A percentile compares a stretch with the other conserved stretches of the same genome.
Evolutionary conservation across 164 flowering plant genomes (phyloP).

Genomic region (Annona squamosa): DNA sequence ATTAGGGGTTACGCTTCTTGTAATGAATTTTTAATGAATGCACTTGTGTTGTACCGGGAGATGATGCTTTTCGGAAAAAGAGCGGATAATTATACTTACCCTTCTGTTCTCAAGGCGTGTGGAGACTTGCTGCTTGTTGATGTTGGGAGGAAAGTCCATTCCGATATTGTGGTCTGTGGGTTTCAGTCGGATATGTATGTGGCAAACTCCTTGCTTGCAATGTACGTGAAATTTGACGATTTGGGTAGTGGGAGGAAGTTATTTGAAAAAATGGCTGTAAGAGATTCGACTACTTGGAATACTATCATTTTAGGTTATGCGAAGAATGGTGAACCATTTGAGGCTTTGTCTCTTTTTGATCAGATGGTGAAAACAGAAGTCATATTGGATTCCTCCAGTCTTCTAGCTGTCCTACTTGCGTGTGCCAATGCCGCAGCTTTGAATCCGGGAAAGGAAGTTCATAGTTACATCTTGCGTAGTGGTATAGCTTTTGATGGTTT

Average conservation of each 20-base stretch:
- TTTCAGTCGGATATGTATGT: constrained; percentile 38
- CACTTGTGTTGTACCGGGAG: constrained; percentile 31
- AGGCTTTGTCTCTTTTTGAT: constrained; percentile 23
- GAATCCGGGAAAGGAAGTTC: constrained; percentile 30
- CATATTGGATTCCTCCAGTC: constrained; percentile 24
- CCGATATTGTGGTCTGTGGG: constrained; percentile 31
- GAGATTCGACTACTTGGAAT: constrained; percentile 49
- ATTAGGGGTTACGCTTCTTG: constrained; percentile 43
- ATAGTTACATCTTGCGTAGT: constrained; percentile 29
- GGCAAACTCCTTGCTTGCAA: constrained; percentile 33
- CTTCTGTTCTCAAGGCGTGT: constrained; percentile 55
- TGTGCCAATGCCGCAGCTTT: constrained; percentile 24
- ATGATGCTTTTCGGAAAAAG: constrained; percentile 32
- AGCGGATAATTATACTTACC: constrained; percentile 43
- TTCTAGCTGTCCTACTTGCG: constrained; percentile 31
- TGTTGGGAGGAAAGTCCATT: constrained; percentile 33
- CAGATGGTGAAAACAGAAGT: constrained; percentile 19
- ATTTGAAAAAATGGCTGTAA: constrained; percentile 41
- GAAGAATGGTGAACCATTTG: constrained; percentile 24
- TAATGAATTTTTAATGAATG: constrained; percentile 15
- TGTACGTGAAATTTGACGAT: constrained; percentile 38
- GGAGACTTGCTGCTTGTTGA: constrained; percentile 29
- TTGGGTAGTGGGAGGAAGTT: constrained; percentile 22
- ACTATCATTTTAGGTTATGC: constrained; percentile 35
- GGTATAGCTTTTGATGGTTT: constrained; percentile 10